These are phyloP conservation scores for Protostelium mycophagum DNA, from an alignment of 78 protist species.

Conservation along the genomic window DNA sequence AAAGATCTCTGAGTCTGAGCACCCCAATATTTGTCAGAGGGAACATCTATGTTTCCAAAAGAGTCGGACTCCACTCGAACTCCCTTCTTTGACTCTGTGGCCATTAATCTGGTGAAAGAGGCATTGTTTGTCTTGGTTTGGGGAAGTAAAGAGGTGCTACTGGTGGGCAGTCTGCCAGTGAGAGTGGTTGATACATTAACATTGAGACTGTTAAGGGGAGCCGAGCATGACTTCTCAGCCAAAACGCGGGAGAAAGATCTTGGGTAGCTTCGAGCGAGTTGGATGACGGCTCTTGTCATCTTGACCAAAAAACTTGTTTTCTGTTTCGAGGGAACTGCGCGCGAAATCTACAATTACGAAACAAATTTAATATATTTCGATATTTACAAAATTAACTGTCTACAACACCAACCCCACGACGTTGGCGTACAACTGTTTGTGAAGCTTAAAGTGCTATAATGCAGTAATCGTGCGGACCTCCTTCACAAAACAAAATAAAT, in stretches of 20 bases:
- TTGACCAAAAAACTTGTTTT: neutral
- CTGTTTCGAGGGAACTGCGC: no score
- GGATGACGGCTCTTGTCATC: neutral
- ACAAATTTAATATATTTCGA: no score
- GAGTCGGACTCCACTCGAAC: slow-evolving; percentile 68
- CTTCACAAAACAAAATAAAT: no score
- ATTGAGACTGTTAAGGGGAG: neutral
- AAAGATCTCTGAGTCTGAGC: slow-evolving; percentile 89
- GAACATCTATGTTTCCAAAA: slow-evolving; percentile 73
- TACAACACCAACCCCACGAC: no score
- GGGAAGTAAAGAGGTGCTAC: neutral
- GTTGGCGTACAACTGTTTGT: no score
- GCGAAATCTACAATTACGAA: no score
- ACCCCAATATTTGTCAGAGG: slow-evolving; percentile 75
- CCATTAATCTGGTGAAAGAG: neutral
- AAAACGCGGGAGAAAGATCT: neutral
- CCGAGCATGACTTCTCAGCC: neutral
- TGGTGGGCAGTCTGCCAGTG: neutral
- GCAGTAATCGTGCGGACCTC: no score
- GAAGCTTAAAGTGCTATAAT: no score
- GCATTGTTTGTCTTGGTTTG: neutral
- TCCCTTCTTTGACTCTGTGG: neutral
- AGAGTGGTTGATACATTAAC: neutral
- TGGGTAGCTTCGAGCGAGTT: neutral
- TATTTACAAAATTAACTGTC: no score